Percentiles rank a stretch among this genome's conserved stretches.
Conservation (phyloP, 441 rosid species). For the Biscutella laevigata region DNA sequence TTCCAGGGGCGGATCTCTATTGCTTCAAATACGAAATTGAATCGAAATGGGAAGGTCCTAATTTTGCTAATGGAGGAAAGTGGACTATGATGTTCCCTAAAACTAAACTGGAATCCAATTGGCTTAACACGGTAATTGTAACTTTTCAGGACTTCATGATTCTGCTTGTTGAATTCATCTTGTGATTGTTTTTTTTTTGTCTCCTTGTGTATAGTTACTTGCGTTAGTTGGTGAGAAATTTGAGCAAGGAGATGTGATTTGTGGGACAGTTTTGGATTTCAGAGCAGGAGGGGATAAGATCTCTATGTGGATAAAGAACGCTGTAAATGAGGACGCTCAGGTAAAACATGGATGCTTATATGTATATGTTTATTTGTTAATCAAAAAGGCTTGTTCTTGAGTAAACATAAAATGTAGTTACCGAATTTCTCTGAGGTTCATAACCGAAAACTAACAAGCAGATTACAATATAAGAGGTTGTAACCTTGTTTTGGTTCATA, state of each 20-base stretch:
- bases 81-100: slow-evolving; percentile 52
- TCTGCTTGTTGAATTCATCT: not conserved
- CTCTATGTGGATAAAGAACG: slow-evolving; percentile 85
- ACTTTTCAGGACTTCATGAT: not conserved
- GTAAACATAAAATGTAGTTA: slow-evolving; percentile 5
- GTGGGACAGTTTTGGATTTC: slow-evolving; percentile 77
- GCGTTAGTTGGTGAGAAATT: slow-evolving; percentile 90
- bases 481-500: not conserved
- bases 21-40: slow-evolving; percentile 77
- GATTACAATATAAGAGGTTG: not conserved
- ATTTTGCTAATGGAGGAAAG: slow-evolving; percentile 84
- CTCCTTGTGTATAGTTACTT: slow-evolving; percentile 43
- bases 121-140: slow-evolving; percentile 67
- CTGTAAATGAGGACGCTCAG: slow-evolving; percentile 71
- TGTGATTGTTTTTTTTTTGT: not conserved
- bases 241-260: slow-evolving; percentile 70
- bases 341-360: slow-evolving; percentile 24
- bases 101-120: slow-evolving; percentile 52
- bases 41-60: slow-evolving; percentile 94
- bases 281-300: slow-evolving; percentile 60
- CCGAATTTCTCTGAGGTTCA: not conserved
- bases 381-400: not conserved
- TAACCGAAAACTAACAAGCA: not conserved
- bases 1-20: slow-evolving; percentile 57
- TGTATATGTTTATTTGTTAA: not conserved